Evolutionary conservation across 2,329 filamentous ascomycete species (phyloP).

Genomic region (Exophiala alcalophila): DNA sequence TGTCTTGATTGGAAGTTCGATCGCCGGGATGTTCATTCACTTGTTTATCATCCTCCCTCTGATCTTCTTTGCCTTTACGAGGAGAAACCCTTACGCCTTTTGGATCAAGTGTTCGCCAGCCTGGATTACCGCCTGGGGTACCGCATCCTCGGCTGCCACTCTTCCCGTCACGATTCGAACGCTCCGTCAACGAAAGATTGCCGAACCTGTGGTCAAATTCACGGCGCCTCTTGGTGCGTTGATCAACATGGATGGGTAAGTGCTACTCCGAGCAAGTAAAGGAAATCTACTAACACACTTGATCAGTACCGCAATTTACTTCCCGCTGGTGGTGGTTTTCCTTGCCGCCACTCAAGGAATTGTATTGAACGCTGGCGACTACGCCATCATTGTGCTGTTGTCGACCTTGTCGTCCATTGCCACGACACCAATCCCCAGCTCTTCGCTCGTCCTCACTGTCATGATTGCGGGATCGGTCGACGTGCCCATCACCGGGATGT

Average conservation of each 20-base stretch:
- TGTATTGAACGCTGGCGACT: constrained; percentile 44
- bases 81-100: constrained; percentile 48
- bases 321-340: constrained; percentile 54
- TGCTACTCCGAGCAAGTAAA: background rate
- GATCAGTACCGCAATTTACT: constrained; percentile 52
- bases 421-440: constrained; percentile 54
- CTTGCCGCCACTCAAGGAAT: constrained; percentile 52
- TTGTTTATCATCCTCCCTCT: constrained; percentile 48
- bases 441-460: constrained; percentile 51
- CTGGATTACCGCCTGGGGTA: constrained; percentile 56
- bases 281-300: background rate
- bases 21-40: constrained; percentile 49
- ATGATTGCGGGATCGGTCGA: constrained; percentile 51
- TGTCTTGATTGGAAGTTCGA: constrained; percentile 48
- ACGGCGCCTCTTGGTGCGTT: constrained; percentile 48
- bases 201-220: constrained; percentile 48
- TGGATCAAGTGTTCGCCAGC: constrained; percentile 51
- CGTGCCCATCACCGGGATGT: constrained; percentile 48
- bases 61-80: constrained; percentile 43
- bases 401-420: constrained; percentile 54
- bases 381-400: constrained; percentile 50
- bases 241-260: constrained; percentile 51
- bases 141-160: constrained; percentile 53
- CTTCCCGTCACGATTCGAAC: constrained; percentile 50
- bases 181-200: constrained; percentile 41